Percentiles rank a stretch among this genome's conserved stretches.
Conservation (phyloP, 129 eudicot species). For the Tanacetum coccineum region DNA sequence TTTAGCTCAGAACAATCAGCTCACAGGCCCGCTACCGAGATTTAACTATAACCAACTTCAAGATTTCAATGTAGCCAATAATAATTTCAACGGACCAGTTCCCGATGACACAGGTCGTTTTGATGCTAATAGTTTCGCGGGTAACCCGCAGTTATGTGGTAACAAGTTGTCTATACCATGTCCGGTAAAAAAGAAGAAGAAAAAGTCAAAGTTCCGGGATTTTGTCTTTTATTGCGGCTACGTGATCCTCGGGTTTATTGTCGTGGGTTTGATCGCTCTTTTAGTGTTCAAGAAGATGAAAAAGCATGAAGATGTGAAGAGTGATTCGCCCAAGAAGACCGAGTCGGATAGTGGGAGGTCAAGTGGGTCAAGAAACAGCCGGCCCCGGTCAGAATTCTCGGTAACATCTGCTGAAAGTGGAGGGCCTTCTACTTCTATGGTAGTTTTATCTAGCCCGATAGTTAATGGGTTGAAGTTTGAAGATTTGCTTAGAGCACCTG, state of each 20-base stretch:
- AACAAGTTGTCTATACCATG: slow-evolving; percentile 37
- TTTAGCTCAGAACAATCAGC: slow-evolving; percentile 44
- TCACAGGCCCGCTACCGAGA: slow-evolving; percentile 48
- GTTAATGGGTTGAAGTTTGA: slow-evolving; percentile 54
- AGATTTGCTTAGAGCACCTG: slow-evolving; percentile 70
- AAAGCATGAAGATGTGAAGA: slow-evolving; percentile 18
- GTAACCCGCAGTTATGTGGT: slow-evolving; percentile 63
- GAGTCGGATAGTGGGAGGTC: slow-evolving; percentile 33
- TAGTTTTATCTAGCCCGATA: slow-evolving; percentile 47
- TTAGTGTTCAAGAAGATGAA: slow-evolving; percentile 29
- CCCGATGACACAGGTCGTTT: slow-evolving; percentile 46
- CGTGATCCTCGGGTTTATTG: slow-evolving; percentile 38
- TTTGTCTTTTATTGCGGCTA: slow-evolving; percentile 44
- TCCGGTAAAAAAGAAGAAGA: slow-evolving; percentile 30
- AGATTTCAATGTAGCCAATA: slow-evolving; percentile 55
- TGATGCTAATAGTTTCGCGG: slow-evolving; percentile 39
- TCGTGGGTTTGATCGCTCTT: slow-evolving; percentile 35
- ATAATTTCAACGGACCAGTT: slow-evolving; percentile 50
- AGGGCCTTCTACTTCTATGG: slow-evolving; percentile 42
- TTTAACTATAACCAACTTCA: slow-evolving; percentile 38
- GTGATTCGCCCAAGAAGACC: not conserved
- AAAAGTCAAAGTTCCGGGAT: slow-evolving; percentile 26
- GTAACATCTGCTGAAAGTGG: slow-evolving; percentile 61
- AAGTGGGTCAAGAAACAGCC: slow-evolving; percentile 38
- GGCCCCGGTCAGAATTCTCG: slow-evolving; percentile 57